These are phyloP conservation scores for Arthrocladium fulminans DNA, from an alignment of 2,329 filamentous ascomycete species.

Conservation along the genomic window DNA sequence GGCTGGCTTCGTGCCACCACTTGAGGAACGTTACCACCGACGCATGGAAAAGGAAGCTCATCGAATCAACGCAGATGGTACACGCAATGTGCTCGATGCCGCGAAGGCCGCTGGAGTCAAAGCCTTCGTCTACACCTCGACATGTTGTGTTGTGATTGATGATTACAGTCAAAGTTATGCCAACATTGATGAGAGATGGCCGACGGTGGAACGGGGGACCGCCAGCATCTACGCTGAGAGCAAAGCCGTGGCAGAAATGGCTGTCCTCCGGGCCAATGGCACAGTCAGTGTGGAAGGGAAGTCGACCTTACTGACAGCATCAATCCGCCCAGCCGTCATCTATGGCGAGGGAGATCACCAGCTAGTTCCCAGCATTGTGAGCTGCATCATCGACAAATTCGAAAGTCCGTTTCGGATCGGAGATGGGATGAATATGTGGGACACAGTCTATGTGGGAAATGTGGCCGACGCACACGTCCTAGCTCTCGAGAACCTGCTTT, in stretches of 20 bases:
- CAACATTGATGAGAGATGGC: conserved; percentile 35
- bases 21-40: conserved; percentile 31
- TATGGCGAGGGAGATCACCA: conserved; percentile 37
- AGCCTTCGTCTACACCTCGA: conserved; percentile 49
- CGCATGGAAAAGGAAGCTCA: conserved; percentile 35
- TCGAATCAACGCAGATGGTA: conserved; percentile 47
- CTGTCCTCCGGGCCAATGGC: conserved; percentile 32
- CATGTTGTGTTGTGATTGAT: conserved; percentile 47
- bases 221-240: conserved; percentile 38
- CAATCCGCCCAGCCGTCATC: conserved; percentile 36
- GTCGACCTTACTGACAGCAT: conserved; percentile 28
- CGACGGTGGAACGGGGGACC: conserved; percentile 24
- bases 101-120: conserved; percentile 37
- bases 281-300: neutral
- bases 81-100: conserved; percentile 43
- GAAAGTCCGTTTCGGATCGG: conserved; percentile 37
- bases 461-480: conserved; percentile 39
- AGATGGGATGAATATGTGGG: conserved; percentile 33
- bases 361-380: conserved; percentile 35
- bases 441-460: conserved; percentile 37
- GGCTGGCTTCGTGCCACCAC: conserved; percentile 39
- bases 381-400: conserved; percentile 33
- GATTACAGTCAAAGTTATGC: conserved; percentile 32
- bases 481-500: conserved; percentile 35
- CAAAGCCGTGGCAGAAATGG: conserved; percentile 34